Evolutionary conservation across 768 basidiomycete species (phyloP).

Genomic region (Kwoniella dejecticola): DNA sequence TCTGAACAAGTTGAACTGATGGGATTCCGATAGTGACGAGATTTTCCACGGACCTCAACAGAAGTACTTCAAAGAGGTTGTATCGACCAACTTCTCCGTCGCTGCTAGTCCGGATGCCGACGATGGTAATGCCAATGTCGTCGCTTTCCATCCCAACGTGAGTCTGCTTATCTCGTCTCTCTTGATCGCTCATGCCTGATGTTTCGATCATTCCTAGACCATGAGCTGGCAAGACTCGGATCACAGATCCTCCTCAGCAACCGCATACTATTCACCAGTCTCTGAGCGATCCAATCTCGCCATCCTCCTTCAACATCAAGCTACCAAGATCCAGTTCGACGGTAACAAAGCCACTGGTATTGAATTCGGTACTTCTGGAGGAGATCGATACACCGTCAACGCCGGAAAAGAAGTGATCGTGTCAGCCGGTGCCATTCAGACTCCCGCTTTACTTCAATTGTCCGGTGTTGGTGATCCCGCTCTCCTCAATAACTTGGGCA

Average conservation of each 20-base stretch:
- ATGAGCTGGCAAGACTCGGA: constrained; percentile 62
- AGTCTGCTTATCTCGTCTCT: not conserved
- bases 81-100: constrained; percentile 57
- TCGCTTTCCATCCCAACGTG: constrained; percentile 63
- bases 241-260: constrained; percentile 63
- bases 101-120: constrained; percentile 60
- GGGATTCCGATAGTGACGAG: constrained; percentile 8
- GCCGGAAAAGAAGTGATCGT: constrained; percentile 66
- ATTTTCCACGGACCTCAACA: constrained; percentile 67
- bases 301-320: constrained; percentile 56
- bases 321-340: constrained; percentile 24
- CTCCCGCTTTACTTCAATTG: constrained; percentile 64
- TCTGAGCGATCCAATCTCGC: constrained; percentile 58
- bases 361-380: constrained; percentile 19
- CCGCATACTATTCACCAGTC: constrained; percentile 64
- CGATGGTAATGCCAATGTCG: constrained; percentile 64
- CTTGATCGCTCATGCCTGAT: not conserved
- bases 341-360: constrained; percentile 16
- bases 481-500: constrained; percentile 62
- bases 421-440: constrained; percentile 59
- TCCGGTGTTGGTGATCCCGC: constrained; percentile 73
- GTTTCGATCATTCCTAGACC: constrained; percentile 16
- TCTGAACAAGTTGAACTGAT: constrained; percentile 1
- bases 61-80: constrained; percentile 60
- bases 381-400: constrained; percentile 57